Conservation (phyloP, 352 stramenopile species). For the Pythium angustatum region DNA sequence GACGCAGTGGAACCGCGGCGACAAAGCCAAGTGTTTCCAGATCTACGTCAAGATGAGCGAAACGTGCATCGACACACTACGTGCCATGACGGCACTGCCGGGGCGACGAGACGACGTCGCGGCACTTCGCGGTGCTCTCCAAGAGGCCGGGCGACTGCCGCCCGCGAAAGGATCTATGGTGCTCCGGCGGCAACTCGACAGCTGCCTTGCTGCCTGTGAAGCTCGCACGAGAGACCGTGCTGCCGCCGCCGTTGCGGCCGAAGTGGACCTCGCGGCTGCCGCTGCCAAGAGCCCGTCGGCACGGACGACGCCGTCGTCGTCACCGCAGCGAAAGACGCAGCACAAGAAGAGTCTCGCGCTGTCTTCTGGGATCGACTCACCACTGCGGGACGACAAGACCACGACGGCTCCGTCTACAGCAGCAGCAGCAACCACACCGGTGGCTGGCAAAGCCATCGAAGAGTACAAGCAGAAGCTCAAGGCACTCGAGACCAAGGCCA, state of each 20-base stretch:
- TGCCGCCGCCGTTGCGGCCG: slow-evolving; percentile 15
- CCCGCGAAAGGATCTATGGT: slow-evolving; percentile 58
- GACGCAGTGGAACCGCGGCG: slow-evolving; percentile 69
- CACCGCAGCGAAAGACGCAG: slow-evolving; percentile 18
- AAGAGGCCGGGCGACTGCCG: slow-evolving; percentile 49
- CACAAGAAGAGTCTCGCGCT: slow-evolving; percentile 31
- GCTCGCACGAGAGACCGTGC: slow-evolving; percentile 36
- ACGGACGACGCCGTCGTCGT: slow-evolving; percentile 15
- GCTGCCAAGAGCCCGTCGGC: slow-evolving; percentile 4
- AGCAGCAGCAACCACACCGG: slow-evolving; percentile 3
- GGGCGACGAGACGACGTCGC: slow-evolving; percentile 36
- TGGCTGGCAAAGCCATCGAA: slow-evolving; percentile 36
- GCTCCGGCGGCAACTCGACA: slow-evolving; percentile 65
- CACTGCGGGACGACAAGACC: background rate
- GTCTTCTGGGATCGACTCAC: background rate
- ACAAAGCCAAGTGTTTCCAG: slow-evolving; percentile 74
- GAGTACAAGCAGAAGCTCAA: slow-evolving; percentile 81
- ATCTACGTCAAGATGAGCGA: slow-evolving; percentile 58
- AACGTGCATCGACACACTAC: slow-evolving; percentile 43
- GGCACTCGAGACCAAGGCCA: slow-evolving; percentile 58
- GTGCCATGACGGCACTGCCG: slow-evolving; percentile 27
- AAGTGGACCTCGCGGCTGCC: slow-evolving; percentile 19
- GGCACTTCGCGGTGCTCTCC: slow-evolving; percentile 39
- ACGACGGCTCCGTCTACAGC: background rate
- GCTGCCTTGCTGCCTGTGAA: slow-evolving; percentile 46